These are phyloP conservation scores for Lyophyllum shimeji DNA, from an alignment of 768 basidiomycete species.

Conservation along the genomic window DNA sequence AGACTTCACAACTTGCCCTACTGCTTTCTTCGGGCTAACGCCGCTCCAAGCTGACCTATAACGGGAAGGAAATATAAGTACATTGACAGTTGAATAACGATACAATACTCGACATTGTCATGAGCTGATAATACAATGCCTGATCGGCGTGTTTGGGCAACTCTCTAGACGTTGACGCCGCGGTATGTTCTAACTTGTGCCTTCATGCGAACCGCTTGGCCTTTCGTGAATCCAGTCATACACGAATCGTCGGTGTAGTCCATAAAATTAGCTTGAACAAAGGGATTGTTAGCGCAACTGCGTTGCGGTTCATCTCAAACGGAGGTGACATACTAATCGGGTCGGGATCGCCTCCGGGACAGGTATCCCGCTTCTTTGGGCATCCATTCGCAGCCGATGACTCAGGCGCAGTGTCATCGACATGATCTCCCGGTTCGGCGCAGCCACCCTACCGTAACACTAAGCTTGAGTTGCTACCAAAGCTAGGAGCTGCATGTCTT, in stretches of 20 bases:
- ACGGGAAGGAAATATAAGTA: neutral
- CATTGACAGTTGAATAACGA: neutral
- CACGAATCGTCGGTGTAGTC: constrained; percentile 47
- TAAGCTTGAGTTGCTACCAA: neutral
- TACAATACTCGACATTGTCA: neutral
- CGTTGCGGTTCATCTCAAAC: neutral
- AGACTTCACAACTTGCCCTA: neutral
- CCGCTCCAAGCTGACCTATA: neutral
- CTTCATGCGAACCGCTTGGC: constrained; percentile 39
- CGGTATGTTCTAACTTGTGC: constrained; percentile 35
- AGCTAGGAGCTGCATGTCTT: neutral
- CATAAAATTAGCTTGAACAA: constrained; percentile 39
- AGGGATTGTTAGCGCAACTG: neutral
- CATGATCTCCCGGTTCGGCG: constrained; percentile 34
- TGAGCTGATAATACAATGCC: neutral
- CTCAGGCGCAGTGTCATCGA: constrained; percentile 44
- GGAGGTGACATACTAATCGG: constrained; percentile 36
- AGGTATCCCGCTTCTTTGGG: constrained; percentile 29
- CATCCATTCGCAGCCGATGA: constrained; percentile 36
- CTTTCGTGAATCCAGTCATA: constrained; percentile 43
- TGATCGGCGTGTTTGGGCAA: neutral
- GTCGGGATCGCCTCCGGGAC: constrained; percentile 32
- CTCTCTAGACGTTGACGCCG: constrained; percentile 23
- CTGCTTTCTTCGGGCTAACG: neutral
- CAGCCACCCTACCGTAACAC: constrained; percentile 27